Conservation (phyloP, 176 grass and related monocot genomes). For the Chloris gayana region DNA sequence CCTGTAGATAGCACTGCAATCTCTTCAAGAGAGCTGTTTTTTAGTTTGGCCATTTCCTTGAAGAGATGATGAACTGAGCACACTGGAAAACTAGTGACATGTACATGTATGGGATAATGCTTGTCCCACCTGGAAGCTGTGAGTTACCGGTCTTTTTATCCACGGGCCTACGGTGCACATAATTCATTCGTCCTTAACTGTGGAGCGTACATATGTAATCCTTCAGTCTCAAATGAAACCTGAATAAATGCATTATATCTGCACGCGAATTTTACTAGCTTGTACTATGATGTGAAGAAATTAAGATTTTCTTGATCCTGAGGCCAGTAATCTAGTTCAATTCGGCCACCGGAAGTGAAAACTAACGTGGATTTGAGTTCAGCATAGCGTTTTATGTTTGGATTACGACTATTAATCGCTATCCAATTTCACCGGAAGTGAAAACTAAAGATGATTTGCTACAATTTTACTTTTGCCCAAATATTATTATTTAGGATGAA, state of each 20-base stretch:
- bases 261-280: background rate
- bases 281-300: background rate
- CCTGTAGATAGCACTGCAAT: background rate
- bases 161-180: background rate
- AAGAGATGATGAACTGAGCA: background rate
- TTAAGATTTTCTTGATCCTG: background rate
- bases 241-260: background rate
- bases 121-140: background rate
- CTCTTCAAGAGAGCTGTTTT: conserved; percentile 23
- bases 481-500: no score
- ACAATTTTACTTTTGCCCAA: background rate
- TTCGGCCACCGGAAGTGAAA: no score
- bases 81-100: background rate
- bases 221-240: background rate
- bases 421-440: no score
- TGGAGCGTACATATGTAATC: background rate
- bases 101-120: background rate
- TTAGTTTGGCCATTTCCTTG: background rate
- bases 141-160: background rate
- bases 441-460: no score
- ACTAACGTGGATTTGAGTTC: no score
- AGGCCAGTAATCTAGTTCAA: no score
- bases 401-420: background rate
- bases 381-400: background rate
- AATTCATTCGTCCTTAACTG: background rate